Evolutionary conservation across 768 basidiomycete genomes (phyloP), one percentile per base, ranked within the genome.

Genomic region (Phaeolepiota aurea): DNA sequence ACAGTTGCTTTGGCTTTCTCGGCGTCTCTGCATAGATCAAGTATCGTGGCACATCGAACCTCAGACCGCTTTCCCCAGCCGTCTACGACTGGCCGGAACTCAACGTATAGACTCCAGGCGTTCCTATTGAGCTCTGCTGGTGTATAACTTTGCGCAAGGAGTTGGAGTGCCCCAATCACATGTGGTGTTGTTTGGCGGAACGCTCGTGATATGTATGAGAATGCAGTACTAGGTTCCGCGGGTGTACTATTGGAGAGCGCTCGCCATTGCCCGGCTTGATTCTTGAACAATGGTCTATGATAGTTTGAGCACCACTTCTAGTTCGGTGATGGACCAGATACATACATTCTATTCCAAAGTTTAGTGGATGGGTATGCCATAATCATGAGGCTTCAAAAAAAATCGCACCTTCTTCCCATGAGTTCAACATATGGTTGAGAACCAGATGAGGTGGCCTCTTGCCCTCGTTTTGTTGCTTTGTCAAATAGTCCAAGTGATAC

Each of bases 51-150:
- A 52, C 85, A 87, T 25, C 69, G 69, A 19, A 96, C 65, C 49
- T 87, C 79, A 2, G 81, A 86, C 42, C 76, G 72, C 56, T 82
- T 76, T 3, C 93, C 93, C 93, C 93, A 98, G 18, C 76, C 79
- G 19, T 77, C 77, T 0, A 79, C 80, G 10, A 69, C 67, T 7
- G 93, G 93, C 43, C 93, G 79, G 58, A 97, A 96, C 13, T 87
- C 82, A 18, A 79, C 75, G 56, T 97, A 98, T 32, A 98, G 66
- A 14, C 70, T 62, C 66, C 85, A 92, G 5, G 83, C 94, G 42
- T 69, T 63, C 35, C 54, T 55, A 51, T 82, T 84, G 14, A 89
- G 65, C 38, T 83, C 78, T 33, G 69, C 54, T 0, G 73, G 65
- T 5, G 65, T 46, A 48, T 76, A 87, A 46, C 74, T 82, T 21